Evolutionary conservation across 805 yeast species (phyloP).

Genomic region (Yamadazyma kitorensis): DNA sequence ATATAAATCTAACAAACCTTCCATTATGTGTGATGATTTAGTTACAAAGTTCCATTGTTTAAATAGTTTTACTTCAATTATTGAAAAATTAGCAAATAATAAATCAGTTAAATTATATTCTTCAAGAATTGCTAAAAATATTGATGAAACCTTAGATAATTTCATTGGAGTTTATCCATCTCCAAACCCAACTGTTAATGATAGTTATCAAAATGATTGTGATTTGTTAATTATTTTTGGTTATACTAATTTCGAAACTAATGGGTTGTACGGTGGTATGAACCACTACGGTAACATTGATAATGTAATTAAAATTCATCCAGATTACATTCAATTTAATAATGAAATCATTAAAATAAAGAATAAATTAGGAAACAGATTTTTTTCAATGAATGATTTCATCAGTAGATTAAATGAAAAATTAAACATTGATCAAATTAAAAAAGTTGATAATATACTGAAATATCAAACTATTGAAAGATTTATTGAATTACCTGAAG

Average conservation of each 20-base stretch:
- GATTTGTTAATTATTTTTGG: conserved; percentile 77
- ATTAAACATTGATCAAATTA: conserved; percentile 16
- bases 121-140: conserved; percentile 66
- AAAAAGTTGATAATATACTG: conserved; percentile 15
- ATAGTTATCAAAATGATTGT: conserved; percentile 39
- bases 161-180: conserved; percentile 66
- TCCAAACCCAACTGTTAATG: conserved; percentile 19
- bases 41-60: conserved; percentile 59
- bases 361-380: conserved; percentile 22
- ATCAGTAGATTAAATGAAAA: conserved; percentile 25
- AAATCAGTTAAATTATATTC: conserved; percentile 46
- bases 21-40: conserved; percentile 68
- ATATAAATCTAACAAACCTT: conserved; percentile 55
- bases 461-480: conserved; percentile 10
- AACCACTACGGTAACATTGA: conserved; percentile 20
- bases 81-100: conserved; percentile 37
- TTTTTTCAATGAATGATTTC: conserved; percentile 31
- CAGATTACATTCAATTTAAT: conserved; percentile 40
- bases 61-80: conserved; percentile 45
- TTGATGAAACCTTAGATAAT: conserved; percentile 65
- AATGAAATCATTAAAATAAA: conserved; percentile 22
- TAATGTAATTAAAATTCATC: conserved; percentile 35
- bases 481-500: background rate
- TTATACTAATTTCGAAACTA: conserved; percentile 40
- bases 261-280: conserved; percentile 19